Conservation (phyloP, 768 basidiomycete genomes). For the Solioccasus polychromus region DNA sequence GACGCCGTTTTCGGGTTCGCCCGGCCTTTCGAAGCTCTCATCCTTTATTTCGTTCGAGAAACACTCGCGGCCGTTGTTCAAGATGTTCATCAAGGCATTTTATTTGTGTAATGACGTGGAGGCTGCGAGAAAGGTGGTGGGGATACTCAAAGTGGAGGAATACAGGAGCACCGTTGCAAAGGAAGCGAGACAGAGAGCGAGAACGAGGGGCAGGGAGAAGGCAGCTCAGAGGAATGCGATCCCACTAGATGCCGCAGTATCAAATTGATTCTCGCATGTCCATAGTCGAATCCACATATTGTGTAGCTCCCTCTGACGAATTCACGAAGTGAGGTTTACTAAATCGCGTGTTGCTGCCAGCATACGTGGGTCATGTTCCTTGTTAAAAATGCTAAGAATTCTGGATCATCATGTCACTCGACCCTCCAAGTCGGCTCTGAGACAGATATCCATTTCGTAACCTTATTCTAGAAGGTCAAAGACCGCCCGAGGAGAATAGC, state of each 20-base stretch:
- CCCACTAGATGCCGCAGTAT: constrained; percentile 1
- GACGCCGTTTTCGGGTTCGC: constrained; percentile 1
- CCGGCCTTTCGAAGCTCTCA: constrained; percentile 39
- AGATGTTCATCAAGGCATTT: constrained; percentile 69
- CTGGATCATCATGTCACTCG: too few relatives aligned
- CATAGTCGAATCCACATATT: too few relatives aligned
- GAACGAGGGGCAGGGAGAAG: constrained; percentile 20
- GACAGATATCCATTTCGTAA: too few relatives aligned
- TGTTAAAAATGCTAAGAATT: too few relatives aligned
- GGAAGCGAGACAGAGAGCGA: constrained; percentile 16
- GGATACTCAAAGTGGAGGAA: constrained; percentile 49
- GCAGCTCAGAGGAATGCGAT: constrained; percentile 1
- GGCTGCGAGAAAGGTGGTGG: constrained; percentile 52
- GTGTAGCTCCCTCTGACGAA: too few relatives aligned
- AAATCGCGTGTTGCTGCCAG: too few relatives aligned
- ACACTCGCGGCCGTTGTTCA: constrained; percentile 68
- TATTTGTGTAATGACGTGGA: constrained; percentile 49
- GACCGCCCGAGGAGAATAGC: too few relatives aligned
- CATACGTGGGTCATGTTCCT: too few relatives aligned
- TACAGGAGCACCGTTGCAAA: constrained; percentile 8
- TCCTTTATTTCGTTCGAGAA: constrained; percentile 48
- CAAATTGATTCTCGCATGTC: constrained; percentile 7
- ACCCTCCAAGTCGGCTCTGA: too few relatives aligned
- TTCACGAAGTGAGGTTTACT: too few relatives aligned
- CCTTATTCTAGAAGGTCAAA: too few relatives aligned